Base-by-base conservation (phyloP, 306 rosid species). In the Alnus rubra region DNA sequence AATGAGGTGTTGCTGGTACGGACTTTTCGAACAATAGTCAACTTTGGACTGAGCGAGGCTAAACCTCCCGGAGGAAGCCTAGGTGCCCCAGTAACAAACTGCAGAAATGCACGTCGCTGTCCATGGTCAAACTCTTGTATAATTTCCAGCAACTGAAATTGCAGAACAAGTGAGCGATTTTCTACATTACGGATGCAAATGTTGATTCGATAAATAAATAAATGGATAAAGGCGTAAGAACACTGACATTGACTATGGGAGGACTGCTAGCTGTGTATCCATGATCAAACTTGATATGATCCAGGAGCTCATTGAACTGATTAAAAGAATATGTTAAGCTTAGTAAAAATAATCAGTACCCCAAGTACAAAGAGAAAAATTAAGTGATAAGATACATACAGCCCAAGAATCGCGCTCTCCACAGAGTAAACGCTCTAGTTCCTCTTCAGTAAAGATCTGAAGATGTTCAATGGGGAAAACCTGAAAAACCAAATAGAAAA, bases 231-330 rank as follows among this genome's bases (percentile, higher is more conserved):
- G 8, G 12, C 30, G 35, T 18, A 73, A 7, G 70, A 79, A 79
- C 50, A 79, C 97, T 80, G 55, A 96, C 99, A 77, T 92, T 74
- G 74, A 88, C 82, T 60, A 96, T 81, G 19, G 99, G 96, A 82
- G 94, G 96, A 84, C 99, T 96, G 87, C 98, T 91, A 68, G 96
- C 91, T 16, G 98, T 91, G 91, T 96, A 96, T 56, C 99, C 99
- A 82, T 96, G 99, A 77, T 96, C 99, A 13, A 96, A 91, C 83
- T 93, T 96, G 35, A 93, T 84, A 84, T 93, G 92, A 85, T 96
- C 99, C 19, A 89, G 89, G 45, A 93, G 94, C 80, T 93, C 98
- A 53, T 74, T 84, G 82, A 90, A 82, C 97, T 96, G 93, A 75
- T 30, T 73, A 77, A 71, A 82, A 49, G 30, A 71, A 18, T 45